These are phyloP conservation scores for Candida ascalaphidarum DNA, from an alignment of 805 yeast genomes.

Conservation along the genomic window DNA sequence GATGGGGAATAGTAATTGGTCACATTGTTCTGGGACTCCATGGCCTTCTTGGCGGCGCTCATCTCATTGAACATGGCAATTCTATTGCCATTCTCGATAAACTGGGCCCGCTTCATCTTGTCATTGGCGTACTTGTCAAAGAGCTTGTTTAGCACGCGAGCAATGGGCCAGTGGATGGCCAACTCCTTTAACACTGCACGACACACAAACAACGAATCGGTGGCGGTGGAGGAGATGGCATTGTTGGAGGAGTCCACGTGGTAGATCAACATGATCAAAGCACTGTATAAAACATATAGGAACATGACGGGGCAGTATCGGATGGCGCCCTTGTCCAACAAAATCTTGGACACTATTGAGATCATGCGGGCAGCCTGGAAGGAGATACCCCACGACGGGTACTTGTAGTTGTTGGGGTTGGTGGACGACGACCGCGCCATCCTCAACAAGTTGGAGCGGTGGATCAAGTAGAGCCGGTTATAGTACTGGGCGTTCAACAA, in stretches of 20 bases:
- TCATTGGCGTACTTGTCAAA: constrained; percentile 36
- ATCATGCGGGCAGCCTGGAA: constrained; percentile 78
- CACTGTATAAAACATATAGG: constrained; percentile 52
- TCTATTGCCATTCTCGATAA: constrained; percentile 29
- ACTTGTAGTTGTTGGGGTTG: constrained; percentile 35
- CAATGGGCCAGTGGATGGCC: constrained; percentile 31
- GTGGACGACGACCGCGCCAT: constrained; percentile 35
- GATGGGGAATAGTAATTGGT: constrained; percentile 5
- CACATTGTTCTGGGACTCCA: constrained; percentile 10
- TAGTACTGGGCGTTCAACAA: constrained; percentile 63
- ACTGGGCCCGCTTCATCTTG: constrained; percentile 30
- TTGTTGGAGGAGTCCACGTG: constrained; percentile 44
- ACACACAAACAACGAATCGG: constrained; percentile 31
- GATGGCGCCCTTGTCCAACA: constrained; percentile 42
- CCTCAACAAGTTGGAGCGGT: constrained; percentile 55
- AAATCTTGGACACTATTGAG: constrained; percentile 50
- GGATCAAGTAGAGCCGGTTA: constrained; percentile 61
- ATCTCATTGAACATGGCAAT: constrained; percentile 31
- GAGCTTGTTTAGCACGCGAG: constrained; percentile 24
- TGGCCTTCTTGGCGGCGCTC: constrained; percentile 15
- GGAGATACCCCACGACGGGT: constrained; percentile 75
- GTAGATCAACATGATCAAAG: constrained; percentile 63
- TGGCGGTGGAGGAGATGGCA: constrained; percentile 32
- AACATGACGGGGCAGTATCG: constrained; percentile 49
- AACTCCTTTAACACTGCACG: constrained; percentile 30